Percentiles rank a stretch among this genome's conserved stretches.
phyloP scores from a whole-genome alignment of 2,329 filamentous ascomycete species.

The Esteya vermicola region DNA sequence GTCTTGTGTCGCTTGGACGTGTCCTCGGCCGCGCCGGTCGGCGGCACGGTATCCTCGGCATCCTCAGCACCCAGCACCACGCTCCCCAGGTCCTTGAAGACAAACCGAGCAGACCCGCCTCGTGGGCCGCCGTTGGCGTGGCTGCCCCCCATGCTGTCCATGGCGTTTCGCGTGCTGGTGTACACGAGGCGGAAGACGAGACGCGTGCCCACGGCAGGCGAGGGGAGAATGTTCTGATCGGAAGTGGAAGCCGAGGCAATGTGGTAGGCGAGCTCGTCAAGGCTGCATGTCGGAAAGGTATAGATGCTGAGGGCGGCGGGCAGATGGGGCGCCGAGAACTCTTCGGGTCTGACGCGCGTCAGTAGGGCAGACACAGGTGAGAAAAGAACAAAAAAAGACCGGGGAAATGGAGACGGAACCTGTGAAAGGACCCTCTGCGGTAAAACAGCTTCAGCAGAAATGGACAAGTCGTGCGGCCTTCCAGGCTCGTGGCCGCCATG shows the following conservation, averaged over 20 bases:
- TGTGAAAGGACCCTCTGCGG: conserved; percentile 57
- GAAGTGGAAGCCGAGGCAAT: conserved; percentile 55
- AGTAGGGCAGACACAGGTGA: background rate
- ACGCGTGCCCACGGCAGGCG: conserved; percentile 64
- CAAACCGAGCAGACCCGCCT: conserved; percentile 39
- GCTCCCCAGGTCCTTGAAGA: conserved; percentile 69
- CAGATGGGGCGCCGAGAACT: conserved; percentile 48
- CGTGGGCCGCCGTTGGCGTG: conserved; percentile 14
- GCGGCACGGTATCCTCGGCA: conserved; percentile 10
- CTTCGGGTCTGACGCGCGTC: conserved; percentile 57
- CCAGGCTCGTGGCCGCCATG: conserved; percentile 4
- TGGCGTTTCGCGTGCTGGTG: conserved; percentile 44
- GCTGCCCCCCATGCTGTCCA: background rate
- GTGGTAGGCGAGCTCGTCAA: conserved; percentile 67
- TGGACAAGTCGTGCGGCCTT: conserved; percentile 42
- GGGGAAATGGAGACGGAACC: conserved; percentile 23
- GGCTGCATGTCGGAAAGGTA: conserved; percentile 70
- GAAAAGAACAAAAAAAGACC: background rate
- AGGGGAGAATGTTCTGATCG: conserved; percentile 47
- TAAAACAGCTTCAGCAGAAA: conserved; percentile 84
- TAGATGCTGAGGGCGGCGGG: conserved; percentile 65
- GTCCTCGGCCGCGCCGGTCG: conserved; percentile 17
- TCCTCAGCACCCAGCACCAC: conserved; percentile 49
- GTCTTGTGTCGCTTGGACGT: conserved; percentile 56
- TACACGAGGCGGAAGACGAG: conserved; percentile 81